Evolutionary conservation across 305 asterid species (phyloP), one percentile per base, ranked within the genome.

Genomic region (Salvia sclarea): DNA sequence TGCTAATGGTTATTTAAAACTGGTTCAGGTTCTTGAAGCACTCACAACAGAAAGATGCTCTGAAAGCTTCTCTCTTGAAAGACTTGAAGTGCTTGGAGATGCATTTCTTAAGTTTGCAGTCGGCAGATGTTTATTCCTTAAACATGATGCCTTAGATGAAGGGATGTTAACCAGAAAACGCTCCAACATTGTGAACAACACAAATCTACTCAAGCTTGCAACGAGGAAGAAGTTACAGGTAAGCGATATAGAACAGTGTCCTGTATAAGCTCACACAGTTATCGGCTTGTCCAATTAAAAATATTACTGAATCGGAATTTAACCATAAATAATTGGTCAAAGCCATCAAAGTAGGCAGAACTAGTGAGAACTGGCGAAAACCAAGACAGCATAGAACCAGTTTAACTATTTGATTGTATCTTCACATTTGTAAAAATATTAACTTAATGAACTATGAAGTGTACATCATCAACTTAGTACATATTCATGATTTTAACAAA

Each of bases 61-160:
- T 61, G 99, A 95, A 72, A 78, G 79, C 71, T 89, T 92, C 72
- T 92, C 98, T 77, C 92, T 91, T 72, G 99, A 95, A 85, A 90
- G 99, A 80, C 92, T 91, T 81, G 99, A 95, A 80, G 95, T 89
- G 70, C 97, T 95, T 81, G 99, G 99, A 64, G 99, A 95, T 66
- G 96, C 96, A 55, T 91, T 95, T 84, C 99, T 95, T 64, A 95
- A 95, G 83, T 88, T 89, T 80, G 96, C 91, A 24, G 99, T 89
- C 72, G 98, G 92, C 47, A 86, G 96, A 73, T 93, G 81, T 83
- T 85, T 92, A 58, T 95, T 95, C 77, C 91, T 95, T 43, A 79
- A 79, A 75, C 83, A 91, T 28, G 84, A 72, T 40, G 75, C 91
- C 40, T 82, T 88, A 55, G 97, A 95, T 61, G 99, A 95, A 85